Base-by-base conservation (phyloP, 2,329 filamentous ascomycete genomes). In the Fusarium tanahbumbuense region DNA sequence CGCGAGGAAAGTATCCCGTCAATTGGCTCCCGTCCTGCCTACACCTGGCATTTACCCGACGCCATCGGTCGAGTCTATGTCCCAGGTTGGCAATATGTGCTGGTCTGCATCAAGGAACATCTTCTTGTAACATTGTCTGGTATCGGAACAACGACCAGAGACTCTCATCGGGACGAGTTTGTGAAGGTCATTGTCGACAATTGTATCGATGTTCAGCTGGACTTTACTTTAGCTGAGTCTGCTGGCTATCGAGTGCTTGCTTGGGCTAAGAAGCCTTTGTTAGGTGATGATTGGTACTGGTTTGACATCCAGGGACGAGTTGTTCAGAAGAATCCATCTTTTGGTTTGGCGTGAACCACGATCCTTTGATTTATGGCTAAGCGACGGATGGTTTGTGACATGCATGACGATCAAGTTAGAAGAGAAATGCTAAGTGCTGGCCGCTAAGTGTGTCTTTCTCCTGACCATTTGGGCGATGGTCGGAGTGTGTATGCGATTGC, bases 271-370 rank as follows among this genome's bases (percentile, higher is more conserved):
- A 6, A 22, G 32, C 9, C n/a, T 18, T 34, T 5, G 16, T 8
- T 16, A 8, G 4, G 16, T 8, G 8, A 10, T 34, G 32, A 34
- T 8, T 10, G 8, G 32, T 34, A 18, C 16, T 37, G 32, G 32
- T 49, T 64, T 30, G 59, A 58, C 8, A 52, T 40, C 6, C 25
- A 46, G 3, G 61, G 60, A 15, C 25, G 56, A 9, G n/a, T 41
- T 3, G 13, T 64, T n/a, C 23, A 34, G 15, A 4, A 16, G n/a
- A 5, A 4, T 30, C 2, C 30, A 20, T 4, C 8, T 20, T 7
- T 3, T 37, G 0, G 15, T 11, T 25, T 25, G 23, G 23, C 23
- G 23, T 25, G 9, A 16, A 15, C n/a, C 18, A 16, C 18, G 5
- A 11, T 9, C 9, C 8, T 10, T 18, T 3, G 5, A 18, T 34